A percentile compares a stretch with the other conserved stretches of the same genome.
Conservation (phyloP, 345 rosid genomes). For the Balakata baccata region DNA sequence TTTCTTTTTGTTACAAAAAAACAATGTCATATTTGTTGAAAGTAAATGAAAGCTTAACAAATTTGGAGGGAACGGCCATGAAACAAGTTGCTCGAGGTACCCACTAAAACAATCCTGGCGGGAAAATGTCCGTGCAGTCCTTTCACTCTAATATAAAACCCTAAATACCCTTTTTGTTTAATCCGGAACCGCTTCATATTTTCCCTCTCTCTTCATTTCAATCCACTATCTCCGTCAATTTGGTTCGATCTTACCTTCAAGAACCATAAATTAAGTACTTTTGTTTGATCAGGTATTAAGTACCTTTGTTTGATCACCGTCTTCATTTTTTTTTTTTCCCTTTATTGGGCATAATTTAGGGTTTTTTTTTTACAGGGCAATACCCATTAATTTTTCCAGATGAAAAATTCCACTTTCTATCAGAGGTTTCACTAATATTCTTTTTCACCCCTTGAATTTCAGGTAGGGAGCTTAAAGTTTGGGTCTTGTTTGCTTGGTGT, state of each 20-base stretch:
- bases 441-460: neutral
- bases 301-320: too few species aligned
- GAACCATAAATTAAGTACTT: neutral
- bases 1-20: too few species aligned
- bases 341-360: neutral
- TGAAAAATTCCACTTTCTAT: neutral
- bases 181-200: neutral
- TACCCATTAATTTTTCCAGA: neutral
- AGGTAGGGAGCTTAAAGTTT: constrained; percentile 12
- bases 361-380: neutral
- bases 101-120: constrained; percentile 16
- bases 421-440: neutral
- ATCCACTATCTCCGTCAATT: neutral
- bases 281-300: neutral
- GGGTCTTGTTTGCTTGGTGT: neutral
- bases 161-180: neutral
- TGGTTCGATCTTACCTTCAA: neutral
- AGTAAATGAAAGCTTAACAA: too few species aligned
- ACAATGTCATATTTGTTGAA: too few species aligned
- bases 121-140: constrained; percentile 24
- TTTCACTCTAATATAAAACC: constrained; percentile 4
- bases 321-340: neutral
- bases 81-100: neutral
- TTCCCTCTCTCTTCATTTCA: neutral
- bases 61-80: constrained; percentile 17